These are phyloP conservation scores for Telopea speciosissima DNA, from an alignment of 177 flowering plant genomes.

Conservation along the genomic window DNA sequence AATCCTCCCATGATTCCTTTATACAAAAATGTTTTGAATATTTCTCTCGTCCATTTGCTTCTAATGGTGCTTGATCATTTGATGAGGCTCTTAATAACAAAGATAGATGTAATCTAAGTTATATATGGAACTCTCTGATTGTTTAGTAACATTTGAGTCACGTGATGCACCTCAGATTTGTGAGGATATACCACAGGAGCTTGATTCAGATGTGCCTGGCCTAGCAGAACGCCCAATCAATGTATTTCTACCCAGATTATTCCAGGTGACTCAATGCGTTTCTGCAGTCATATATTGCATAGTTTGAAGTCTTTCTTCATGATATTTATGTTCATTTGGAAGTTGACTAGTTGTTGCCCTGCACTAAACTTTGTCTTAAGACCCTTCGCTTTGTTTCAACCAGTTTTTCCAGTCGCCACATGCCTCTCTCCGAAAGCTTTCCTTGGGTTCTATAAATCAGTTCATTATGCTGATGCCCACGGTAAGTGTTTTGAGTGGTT, in stretches of 20 bases:
- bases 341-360: not conserved
- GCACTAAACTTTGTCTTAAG: not conserved
- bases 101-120: too few species aligned
- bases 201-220: slow-evolving; percentile 87
- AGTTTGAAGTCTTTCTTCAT: not conserved
- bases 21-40: too few species aligned
- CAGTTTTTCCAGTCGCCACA: slow-evolving; percentile 97
- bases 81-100: too few species aligned
- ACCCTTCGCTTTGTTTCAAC: slow-evolving; percentile 5
- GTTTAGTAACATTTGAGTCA: not conserved
- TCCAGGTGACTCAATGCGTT: slow-evolving; percentile 42
- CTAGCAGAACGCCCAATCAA: slow-evolving; percentile 85
- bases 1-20: too few species aligned
- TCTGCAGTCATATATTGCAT: too few species aligned
- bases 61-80: too few species aligned
- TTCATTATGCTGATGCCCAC: slow-evolving; percentile 90
- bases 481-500: slow-evolving; percentile 38
- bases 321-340: slow-evolving; percentile 5
- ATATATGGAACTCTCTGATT: too few species aligned
- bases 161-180: slow-evolving; percentile 56
- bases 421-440: slow-evolving; percentile 73
- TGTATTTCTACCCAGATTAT: slow-evolving; percentile 77
- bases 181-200: slow-evolving; percentile 91
- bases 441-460: slow-evolving; percentile 84
- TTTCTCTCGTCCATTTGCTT: too few species aligned